Evolutionary conservation across 2,329 filamentous ascomycete genomes (phyloP).

Genomic region (Purpureocillium takamizusanense): DNA sequence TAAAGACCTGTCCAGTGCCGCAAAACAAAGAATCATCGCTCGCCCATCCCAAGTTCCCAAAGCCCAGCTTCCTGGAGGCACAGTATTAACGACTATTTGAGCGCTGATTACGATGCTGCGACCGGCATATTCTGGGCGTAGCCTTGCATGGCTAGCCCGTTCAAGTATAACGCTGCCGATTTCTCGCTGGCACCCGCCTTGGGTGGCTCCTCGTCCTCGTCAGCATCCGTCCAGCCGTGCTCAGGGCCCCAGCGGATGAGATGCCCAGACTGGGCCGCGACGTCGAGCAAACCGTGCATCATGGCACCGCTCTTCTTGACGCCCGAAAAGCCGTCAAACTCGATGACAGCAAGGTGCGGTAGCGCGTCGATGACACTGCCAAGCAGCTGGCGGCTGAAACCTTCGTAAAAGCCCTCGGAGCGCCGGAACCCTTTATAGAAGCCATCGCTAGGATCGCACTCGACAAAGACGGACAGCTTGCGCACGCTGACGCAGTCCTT

Average conservation of each 20-base stretch:
- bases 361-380: conserved; percentile 45
- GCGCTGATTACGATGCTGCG: conserved; percentile 5
- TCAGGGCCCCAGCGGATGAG: conserved; percentile 59
- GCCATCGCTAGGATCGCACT: conserved; percentile 61
- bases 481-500: conserved; percentile 50
- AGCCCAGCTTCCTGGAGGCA: too few species aligned
- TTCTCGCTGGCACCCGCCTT: conserved; percentile 2
- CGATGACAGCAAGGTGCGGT: conserved; percentile 46
- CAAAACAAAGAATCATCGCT: too few species aligned
- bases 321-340: conserved; percentile 61
- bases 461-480: conserved; percentile 57
- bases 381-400: conserved; percentile 52
- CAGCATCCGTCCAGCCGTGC: conserved; percentile 53
- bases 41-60: too few species aligned
- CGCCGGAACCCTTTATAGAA: conserved; percentile 60
- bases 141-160: conserved; percentile 7
- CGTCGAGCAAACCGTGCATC: conserved; percentile 50
- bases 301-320: conserved; percentile 58
- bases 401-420: conserved; percentile 60
- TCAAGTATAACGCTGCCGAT: conserved; percentile 2
- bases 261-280: conserved; percentile 37
- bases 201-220: conserved; percentile 18
- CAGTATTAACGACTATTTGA: not conserved
- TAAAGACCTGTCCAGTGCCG: too few species aligned
- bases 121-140: conserved; percentile 10